Evolutionary conservation across 495 filamentous ascomycete genomes (phyloP).

Genomic region (Podospora bellae-mahoneyi): DNA sequence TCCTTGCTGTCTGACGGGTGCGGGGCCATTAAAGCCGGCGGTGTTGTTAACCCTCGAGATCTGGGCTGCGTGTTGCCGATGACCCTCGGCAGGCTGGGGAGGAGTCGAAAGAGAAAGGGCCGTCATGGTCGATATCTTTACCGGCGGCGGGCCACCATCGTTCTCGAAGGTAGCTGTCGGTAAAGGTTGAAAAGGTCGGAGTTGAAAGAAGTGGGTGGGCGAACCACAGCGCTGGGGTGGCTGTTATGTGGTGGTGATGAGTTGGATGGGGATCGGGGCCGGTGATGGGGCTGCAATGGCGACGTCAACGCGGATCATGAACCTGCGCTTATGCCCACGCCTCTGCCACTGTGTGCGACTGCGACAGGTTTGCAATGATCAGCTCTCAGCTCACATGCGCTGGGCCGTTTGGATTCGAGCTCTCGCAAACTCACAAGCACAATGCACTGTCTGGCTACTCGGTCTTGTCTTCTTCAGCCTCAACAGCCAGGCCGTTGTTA

Average conservation of each 20-base stretch:
- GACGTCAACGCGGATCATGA: constrained; percentile 12
- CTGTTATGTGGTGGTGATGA: not conserved
- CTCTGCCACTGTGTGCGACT: not conserved
- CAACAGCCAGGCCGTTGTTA: not conserved
- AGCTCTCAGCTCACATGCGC: not conserved
- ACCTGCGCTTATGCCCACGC: not conserved
- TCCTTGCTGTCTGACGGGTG: constrained; percentile 16
- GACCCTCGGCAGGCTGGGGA: constrained; percentile 18
- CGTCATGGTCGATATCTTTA: constrained; percentile 30
- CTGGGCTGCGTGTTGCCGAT: constrained; percentile 20
- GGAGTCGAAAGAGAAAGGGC: constrained; percentile 27
- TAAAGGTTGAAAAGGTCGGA: not conserved
- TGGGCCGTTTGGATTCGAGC: not conserved
- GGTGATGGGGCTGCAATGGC: not conserved
- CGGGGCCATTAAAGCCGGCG: constrained; percentile 14
- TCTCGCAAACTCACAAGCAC: not conserved
- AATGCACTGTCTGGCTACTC: not conserved
- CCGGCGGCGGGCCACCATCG: constrained; percentile 18
- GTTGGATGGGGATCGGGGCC: not conserved
- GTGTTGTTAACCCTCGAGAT: constrained; percentile 16
- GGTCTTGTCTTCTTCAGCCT: not conserved
- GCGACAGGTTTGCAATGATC: not conserved
- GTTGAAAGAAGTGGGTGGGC: not conserved
- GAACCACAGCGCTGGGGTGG: not conserved
- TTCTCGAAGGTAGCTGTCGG: constrained; percentile 5